Percentiles rank a stretch among this genome's conserved stretches.
Evolutionary conservation across 2,329 filamentous ascomycete species (phyloP).

Genomic region (Paracamarosporium sp.): DNA sequence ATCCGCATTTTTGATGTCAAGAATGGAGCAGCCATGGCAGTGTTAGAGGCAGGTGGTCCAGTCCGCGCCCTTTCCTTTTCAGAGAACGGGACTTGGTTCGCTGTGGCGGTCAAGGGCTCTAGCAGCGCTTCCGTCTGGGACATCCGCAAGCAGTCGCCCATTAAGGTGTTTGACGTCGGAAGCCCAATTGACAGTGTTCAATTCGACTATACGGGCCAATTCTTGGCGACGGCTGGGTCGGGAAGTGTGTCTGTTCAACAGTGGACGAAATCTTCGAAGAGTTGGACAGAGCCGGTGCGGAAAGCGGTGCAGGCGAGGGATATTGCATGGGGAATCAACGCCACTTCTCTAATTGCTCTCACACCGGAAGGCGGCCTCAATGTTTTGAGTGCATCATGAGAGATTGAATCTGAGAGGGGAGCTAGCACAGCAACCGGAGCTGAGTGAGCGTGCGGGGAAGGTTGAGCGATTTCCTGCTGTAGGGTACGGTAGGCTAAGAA

Average conservation of each 20-base stretch:
- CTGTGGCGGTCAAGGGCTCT: slow-evolving; percentile 78
- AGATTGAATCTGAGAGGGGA: background rate
- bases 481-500: slow-evolving; percentile 1
- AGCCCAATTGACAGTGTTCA: slow-evolving; percentile 75
- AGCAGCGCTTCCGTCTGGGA: slow-evolving; percentile 87
- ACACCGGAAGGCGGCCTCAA: slow-evolving; percentile 78
- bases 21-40: slow-evolving; percentile 76
- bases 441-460: slow-evolving; percentile 2
- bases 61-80: slow-evolving; percentile 84
- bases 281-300: slow-evolving; percentile 85
- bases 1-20: slow-evolving; percentile 91
- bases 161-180: slow-evolving; percentile 87
- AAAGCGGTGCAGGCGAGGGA: slow-evolving; percentile 76
- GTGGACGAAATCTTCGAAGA: slow-evolving; percentile 85
- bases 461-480: background rate
- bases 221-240: slow-evolving; percentile 80
- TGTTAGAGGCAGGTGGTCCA: slow-evolving; percentile 70
- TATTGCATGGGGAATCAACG: slow-evolving; percentile 78
- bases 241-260: slow-evolving; percentile 86
- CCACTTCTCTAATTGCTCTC: slow-evolving; percentile 76
- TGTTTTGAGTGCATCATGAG: slow-evolving; percentile 61
- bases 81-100: slow-evolving; percentile 97
- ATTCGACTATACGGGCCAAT: slow-evolving; percentile 97
- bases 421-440: background rate
- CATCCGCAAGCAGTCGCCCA: slow-evolving; percentile 80